Percentiles rank a stretch among this genome's conserved stretches.
These are phyloP conservation scores for Sophora flavescens DNA, from an alignment of 306 rosid genomes.

Conservation along the genomic window DNA sequence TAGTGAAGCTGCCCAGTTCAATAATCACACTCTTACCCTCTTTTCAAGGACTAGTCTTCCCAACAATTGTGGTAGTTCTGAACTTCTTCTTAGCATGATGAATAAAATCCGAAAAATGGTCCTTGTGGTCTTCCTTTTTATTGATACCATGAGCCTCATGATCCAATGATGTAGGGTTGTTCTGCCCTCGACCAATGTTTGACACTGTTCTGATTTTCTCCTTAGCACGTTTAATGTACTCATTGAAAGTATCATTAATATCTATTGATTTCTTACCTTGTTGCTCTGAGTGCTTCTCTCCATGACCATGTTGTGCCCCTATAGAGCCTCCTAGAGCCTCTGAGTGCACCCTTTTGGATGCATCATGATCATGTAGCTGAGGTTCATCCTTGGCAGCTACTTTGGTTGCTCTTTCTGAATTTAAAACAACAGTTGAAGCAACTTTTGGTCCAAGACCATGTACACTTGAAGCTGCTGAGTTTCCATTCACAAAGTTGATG, in stretches of 20 bases:
- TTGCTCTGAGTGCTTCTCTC: neutral
- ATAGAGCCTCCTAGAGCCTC: too few species aligned
- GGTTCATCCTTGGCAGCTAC: slow-evolving; percentile 31
- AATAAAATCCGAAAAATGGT: slow-evolving; percentile 60
- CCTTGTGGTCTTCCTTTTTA: slow-evolving; percentile 44
- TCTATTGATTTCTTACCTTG: slow-evolving; percentile 41
- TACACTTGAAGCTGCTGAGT: slow-evolving; percentile 14
- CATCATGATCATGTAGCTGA: neutral
- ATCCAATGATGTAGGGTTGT: slow-evolving; percentile 24
- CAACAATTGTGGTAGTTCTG: slow-evolving; percentile 47
- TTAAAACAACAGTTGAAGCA: slow-evolving; percentile 8
- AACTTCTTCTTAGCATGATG: slow-evolving; percentile 53
- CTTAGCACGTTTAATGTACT: slow-evolving; percentile 51
- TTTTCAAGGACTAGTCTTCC: slow-evolving; percentile 51
- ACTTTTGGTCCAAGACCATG: slow-evolving; percentile 14
- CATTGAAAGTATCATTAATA: slow-evolving; percentile 50
- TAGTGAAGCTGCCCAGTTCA: neutral
- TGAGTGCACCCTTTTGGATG: neutral
- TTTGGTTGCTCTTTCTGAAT: slow-evolving; percentile 39
- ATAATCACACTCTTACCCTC: slow-evolving; percentile 36
- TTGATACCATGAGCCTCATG: slow-evolving; percentile 34
- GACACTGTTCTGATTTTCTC: slow-evolving; percentile 49
- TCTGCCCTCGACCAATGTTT: slow-evolving; percentile 44
- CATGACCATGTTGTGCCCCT: slow-evolving; percentile 4
- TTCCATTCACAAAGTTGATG: slow-evolving; percentile 41